Percentiles rank a stretch among this genome's conserved stretches.
Conservation (phyloP, 2,329 filamentous ascomycete genomes). For the Pseudogymnoascus destructans region DNA sequence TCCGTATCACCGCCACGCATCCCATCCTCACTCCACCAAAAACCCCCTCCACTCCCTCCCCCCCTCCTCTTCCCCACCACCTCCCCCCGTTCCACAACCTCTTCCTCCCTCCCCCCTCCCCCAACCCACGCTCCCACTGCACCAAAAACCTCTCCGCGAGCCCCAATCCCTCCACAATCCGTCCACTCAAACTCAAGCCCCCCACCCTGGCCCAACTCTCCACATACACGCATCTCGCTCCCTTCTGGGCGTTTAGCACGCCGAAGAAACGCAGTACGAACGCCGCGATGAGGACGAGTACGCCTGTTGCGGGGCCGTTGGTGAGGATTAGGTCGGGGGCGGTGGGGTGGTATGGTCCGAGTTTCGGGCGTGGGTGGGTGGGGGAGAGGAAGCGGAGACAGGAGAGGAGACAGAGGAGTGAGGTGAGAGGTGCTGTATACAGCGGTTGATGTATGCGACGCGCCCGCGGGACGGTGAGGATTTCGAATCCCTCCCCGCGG, state of each 20-base stretch:
- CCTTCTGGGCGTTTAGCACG: constrained; percentile 45
- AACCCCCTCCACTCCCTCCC: constrained; percentile 24
- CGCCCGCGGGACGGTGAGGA: constrained; percentile 61
- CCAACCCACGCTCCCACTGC: constrained; percentile 50
- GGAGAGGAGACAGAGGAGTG: constrained; percentile 49
- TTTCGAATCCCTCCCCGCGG: constrained; percentile 40
- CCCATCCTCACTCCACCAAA: constrained; percentile 20
- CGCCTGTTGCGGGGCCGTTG: constrained; percentile 80
- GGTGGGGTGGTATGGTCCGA: constrained; percentile 26
- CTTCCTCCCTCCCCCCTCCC: constrained; percentile 20
- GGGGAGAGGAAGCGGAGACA: constrained; percentile 43
- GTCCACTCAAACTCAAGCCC: constrained; percentile 72
- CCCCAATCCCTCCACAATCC: constrained; percentile 48
- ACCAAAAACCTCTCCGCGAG: constrained; percentile 70
- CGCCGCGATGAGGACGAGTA: constrained; percentile 54
- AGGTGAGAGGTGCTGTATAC: constrained; percentile 56
- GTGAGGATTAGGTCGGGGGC: constrained; percentile 63
- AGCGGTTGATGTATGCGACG: constrained; percentile 72
- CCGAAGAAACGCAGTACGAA: constrained; percentile 37
- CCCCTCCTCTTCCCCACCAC: constrained; percentile 15
- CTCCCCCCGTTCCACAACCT: constrained; percentile 23
- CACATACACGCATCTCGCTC: constrained; percentile 56
- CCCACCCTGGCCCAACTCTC: constrained; percentile 86
- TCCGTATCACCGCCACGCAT: neutral
- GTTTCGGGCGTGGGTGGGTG: constrained; percentile 18